phyloP scores from a whole-genome alignment of 345 rosid genomes.

The Eucalyptus globulus region DNA sequence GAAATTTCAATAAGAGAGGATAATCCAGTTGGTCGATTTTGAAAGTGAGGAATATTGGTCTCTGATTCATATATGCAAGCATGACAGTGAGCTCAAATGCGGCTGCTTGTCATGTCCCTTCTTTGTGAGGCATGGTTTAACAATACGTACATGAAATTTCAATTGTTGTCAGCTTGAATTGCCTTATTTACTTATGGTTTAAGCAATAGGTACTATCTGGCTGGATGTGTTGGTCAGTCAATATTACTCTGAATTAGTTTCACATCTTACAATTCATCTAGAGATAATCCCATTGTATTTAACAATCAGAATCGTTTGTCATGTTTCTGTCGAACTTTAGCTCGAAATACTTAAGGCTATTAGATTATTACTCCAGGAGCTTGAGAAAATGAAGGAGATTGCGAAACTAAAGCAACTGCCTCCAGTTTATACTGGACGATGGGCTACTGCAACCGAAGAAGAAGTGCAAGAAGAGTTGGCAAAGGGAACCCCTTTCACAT shows the following conservation, averaged over 20 bases:
- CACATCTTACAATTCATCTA: background rate
- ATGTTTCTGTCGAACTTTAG: background rate
- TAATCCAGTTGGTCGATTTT: background rate
- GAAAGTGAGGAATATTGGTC: background rate
- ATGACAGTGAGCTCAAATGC: background rate
- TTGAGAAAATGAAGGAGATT: slow-evolving; percentile 83
- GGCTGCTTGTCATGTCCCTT: background rate
- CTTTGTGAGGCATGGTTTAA: background rate
- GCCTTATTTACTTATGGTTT: background rate
- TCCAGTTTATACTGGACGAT: slow-evolving; percentile 76
- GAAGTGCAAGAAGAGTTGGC: slow-evolving; percentile 66
- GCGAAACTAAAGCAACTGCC: slow-evolving; percentile 67
- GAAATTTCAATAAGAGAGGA: background rate
- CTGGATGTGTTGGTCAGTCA: background rate
- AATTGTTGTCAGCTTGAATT: background rate
- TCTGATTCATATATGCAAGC: background rate
- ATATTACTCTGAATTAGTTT: background rate
- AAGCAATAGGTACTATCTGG: background rate
- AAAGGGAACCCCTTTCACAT: slow-evolving; percentile 72
- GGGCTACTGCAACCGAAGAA: slow-evolving; percentile 68
- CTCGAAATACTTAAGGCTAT: background rate
- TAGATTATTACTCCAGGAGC: slow-evolving; percentile 39
- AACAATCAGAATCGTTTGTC: background rate
- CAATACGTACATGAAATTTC: background rate
- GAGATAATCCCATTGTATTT: background rate